Percentiles rank a stretch among this genome's conserved stretches.
Conservation (phyloP, 192 early-diverging fungal genomes). For the Backusella parvicylindrica region DNA sequence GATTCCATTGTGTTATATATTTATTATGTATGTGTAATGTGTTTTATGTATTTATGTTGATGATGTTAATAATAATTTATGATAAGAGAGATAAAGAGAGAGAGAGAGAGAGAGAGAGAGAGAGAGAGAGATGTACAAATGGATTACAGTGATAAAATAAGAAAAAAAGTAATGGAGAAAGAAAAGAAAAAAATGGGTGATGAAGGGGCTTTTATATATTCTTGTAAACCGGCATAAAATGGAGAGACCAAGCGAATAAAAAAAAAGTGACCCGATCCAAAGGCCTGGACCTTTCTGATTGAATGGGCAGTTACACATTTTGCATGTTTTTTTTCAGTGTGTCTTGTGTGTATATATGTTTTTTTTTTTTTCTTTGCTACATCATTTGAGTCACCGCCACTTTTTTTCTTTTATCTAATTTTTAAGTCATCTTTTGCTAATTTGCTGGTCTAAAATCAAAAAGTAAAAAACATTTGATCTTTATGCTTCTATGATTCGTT, state of each 20-base stretch:
- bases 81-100: background rate
- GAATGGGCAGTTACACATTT: background rate
- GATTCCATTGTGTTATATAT: slow-evolving; percentile 4
- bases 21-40: background rate
- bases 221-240: slow-evolving; percentile 4
- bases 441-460: background rate
- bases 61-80: background rate
- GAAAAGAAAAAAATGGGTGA: background rate
- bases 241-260: slow-evolving; percentile 5
- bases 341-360: background rate
- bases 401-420: background rate
- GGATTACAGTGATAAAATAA: background rate
- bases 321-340: background rate
- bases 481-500: background rate
- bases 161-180: background rate
- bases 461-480: background rate
- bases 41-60: background rate
- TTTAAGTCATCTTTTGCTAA: background rate
- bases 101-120: too few relatives aligned
- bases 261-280: slow-evolving; percentile 15
- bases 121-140: background rate
- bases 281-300: slow-evolving; percentile 6
- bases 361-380: background rate
- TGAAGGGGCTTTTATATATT: background rate
- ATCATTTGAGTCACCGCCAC: background rate